A percentile compares a stretch with the other conserved stretches of the same genome.
phyloP scores from a whole-genome alignment of 768 basidiomycete species.

The Tricholoma bakamatsutake region DNA sequence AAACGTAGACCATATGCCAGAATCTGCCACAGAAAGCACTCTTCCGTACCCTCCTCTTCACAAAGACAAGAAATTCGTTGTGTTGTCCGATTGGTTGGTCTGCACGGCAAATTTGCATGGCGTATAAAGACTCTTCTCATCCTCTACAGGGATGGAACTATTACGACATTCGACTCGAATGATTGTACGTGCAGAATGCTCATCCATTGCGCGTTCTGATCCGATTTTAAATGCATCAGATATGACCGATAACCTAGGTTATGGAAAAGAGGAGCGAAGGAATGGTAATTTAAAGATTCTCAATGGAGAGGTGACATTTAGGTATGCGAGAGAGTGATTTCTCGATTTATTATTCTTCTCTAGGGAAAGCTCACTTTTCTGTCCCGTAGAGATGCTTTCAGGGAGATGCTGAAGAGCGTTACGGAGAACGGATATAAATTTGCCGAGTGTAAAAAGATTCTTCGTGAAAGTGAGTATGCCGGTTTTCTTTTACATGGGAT shows the following conservation, averaged over 20 bases:
- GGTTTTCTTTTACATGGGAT: neutral
- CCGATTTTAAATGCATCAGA: slow-evolving; percentile 33
- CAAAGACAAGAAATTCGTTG: slow-evolving; percentile 76
- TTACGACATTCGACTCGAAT: slow-evolving; percentile 89
- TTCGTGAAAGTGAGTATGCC: slow-evolving; percentile 53
- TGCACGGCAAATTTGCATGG: slow-evolving; percentile 2
- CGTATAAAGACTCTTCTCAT: neutral
- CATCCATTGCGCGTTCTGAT: neutral
- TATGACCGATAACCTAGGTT: slow-evolving; percentile 88
- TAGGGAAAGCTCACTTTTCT: neutral
- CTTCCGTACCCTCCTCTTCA: slow-evolving; percentile 80
- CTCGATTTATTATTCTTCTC: neutral
- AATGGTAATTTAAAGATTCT: slow-evolving; percentile 71
- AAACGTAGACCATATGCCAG: neutral
- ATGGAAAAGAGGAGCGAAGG: slow-evolving; percentile 68
- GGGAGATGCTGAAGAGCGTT: slow-evolving; percentile 80
- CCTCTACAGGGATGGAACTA: slow-evolving; percentile 76
- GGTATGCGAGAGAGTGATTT: slow-evolving; percentile 33
- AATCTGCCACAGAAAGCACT: slow-evolving; percentile 47
- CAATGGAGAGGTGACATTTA: slow-evolving; percentile 61
- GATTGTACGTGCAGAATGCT: slow-evolving; percentile 55
- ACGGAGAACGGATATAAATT: slow-evolving; percentile 69
- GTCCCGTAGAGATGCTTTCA: slow-evolving; percentile 71
- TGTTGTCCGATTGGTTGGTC: slow-evolving; percentile 85
- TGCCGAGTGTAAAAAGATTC: slow-evolving; percentile 75